Percentiles rank a stretch among this genome's conserved stretches.
phyloP scores from a whole-genome alignment of 2,329 filamentous ascomycete genomes.

The Phaeoacremonium minimum region DNA sequence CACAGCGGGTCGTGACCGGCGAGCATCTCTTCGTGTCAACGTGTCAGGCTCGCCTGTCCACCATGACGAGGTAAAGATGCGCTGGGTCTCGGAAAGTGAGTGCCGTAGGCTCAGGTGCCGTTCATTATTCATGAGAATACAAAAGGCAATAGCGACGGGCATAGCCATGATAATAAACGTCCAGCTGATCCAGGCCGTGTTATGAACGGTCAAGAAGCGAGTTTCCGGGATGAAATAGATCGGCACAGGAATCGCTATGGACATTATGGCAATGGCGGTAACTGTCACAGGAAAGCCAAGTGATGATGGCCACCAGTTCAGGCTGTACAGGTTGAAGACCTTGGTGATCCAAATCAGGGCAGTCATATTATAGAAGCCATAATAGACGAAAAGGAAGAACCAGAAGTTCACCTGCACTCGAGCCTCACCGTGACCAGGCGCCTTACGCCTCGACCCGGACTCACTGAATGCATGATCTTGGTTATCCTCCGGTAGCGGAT shows the following conservation, averaged over 20 bases:
- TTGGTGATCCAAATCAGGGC: constrained; percentile 69
- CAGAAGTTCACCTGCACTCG: constrained; percentile 65
- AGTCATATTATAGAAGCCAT: constrained; percentile 64
- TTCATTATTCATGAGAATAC: constrained; percentile 59
- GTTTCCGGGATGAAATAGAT: constrained; percentile 52
- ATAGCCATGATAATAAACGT: constrained; percentile 67
- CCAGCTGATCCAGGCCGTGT: constrained; percentile 66
- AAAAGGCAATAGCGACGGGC: constrained; percentile 62
- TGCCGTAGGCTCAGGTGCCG: constrained; percentile 58
- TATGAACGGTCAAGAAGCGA: constrained; percentile 53
- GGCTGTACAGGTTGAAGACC: constrained; percentile 65
- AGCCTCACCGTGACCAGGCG: constrained; percentile 59
- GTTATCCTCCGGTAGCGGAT: constrained; percentile 41
- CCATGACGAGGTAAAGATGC: constrained; percentile 63
- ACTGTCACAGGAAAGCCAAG: constrained; percentile 63
- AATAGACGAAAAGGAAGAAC: constrained; percentile 69
- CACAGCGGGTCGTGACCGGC: constrained; percentile 27
- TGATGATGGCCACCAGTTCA: constrained; percentile 53
- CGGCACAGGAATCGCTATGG: constrained; percentile 54
- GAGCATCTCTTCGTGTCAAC: constrained; percentile 36
- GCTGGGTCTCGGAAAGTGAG: constrained; percentile 61
- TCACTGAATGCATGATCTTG: constrained; percentile 8
- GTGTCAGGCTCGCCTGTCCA: constrained; percentile 56
- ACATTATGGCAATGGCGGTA: constrained; percentile 55
- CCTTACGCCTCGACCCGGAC: constrained; percentile 29